Evolutionary conservation across 257 asterid genomes (phyloP).

Genomic region (Gentiana straminea): DNA sequence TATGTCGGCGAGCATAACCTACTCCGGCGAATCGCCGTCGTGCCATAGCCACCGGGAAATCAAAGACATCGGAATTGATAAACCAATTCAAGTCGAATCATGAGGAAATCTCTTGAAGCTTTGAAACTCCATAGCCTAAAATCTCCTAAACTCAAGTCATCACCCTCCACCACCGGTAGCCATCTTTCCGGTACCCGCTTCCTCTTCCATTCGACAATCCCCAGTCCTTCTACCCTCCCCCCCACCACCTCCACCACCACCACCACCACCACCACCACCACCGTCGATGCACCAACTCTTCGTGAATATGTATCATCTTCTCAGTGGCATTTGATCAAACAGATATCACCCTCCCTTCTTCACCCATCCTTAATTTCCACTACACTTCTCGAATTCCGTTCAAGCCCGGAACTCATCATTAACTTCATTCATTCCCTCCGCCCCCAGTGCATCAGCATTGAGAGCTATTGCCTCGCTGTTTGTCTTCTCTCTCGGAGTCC

Average conservation of each 20-base stretch:
- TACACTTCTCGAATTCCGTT: constrained; percentile 33
- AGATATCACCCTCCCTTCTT: constrained; percentile 16
- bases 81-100: background rate
- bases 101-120: constrained; percentile 9
- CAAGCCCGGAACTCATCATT: constrained; percentile 22
- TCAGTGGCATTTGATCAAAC: constrained; percentile 62
- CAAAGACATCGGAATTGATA: background rate
- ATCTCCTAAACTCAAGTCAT: constrained; percentile 7
- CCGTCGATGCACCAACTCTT: constrained; percentile 11
- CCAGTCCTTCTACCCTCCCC: background rate
- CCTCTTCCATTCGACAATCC: constrained; percentile 4
- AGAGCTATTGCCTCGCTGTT: constrained; percentile 38
- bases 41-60: background rate
- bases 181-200: constrained; percentile 8
- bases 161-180: background rate
- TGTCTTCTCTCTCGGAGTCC: constrained; percentile 33
- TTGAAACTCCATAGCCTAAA: background rate
- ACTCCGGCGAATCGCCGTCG: background rate
- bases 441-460: constrained; percentile 18
- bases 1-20: too few relatives aligned
- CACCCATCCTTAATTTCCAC: constrained; percentile 25
- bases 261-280: constrained; percentile 3
- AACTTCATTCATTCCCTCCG: constrained; percentile 23
- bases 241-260: constrained; percentile 4
- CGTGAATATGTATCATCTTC: constrained; percentile 21